Conservation (phyloP, 306 rosid genomes). For the Trifolium repens region DNA sequence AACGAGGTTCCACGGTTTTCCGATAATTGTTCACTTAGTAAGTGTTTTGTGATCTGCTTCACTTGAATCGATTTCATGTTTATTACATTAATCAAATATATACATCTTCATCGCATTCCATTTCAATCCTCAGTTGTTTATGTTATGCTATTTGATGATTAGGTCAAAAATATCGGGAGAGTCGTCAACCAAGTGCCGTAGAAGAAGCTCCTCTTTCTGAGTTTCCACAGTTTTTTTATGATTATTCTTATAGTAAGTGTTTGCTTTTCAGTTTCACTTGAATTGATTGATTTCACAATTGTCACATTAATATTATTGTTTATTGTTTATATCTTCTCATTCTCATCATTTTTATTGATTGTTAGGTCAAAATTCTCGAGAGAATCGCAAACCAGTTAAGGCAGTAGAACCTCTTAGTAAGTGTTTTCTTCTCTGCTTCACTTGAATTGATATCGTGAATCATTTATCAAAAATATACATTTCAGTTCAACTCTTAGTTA, state of each 20-base stretch:
- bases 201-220: conserved; percentile 30
- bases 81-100: neutral
- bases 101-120: neutral
- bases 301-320: neutral
- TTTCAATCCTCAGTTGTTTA: neutral
- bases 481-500: conserved; percentile 1
- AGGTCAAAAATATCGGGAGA: conserved; percentile 35
- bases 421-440: neutral
- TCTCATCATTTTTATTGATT: neutral
- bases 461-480: no score
- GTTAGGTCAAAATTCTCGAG: neutral
- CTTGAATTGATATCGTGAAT: neutral
- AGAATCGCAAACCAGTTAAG: neutral
- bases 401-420: neutral
- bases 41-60: neutral
- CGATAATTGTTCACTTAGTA: conserved; percentile 43
- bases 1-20: conserved; percentile 33
- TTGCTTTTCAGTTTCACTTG: neutral
- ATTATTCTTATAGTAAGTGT: conserved; percentile 28
- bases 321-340: neutral
- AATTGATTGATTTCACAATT: neutral
- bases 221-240: conserved; percentile 33
- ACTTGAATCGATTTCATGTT: neutral
- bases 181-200: conserved; percentile 24
- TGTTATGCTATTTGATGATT: conserved; percentile 1